These are phyloP conservation scores for Echinochloa phyllopogon DNA, from an alignment of 176 grass and related monocot genomes.

Conservation along the genomic window DNA sequence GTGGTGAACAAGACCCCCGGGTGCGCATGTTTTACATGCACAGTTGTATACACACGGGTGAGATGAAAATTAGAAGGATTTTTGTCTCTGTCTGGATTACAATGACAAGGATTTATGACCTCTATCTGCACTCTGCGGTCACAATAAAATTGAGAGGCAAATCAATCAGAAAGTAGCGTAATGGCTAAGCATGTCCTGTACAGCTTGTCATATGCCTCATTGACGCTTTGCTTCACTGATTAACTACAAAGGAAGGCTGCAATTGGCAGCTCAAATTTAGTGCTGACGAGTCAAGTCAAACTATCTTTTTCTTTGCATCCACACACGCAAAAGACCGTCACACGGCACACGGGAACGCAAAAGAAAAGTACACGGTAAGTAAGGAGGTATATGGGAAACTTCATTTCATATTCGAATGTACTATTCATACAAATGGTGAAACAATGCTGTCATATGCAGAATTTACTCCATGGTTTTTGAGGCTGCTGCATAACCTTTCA, in stretches of 20 bases:
- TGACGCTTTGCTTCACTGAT: neutral
- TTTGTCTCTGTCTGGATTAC: no score
- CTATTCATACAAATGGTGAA: slow-evolving; percentile 31
- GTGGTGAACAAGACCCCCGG: no score
- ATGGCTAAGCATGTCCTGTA: neutral
- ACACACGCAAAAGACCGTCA: neutral
- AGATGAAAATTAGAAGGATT: no score
- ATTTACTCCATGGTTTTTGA: slow-evolving; percentile 28
- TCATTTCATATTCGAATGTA: slow-evolving; percentile 40
- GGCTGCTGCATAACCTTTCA: slow-evolving; percentile 19
- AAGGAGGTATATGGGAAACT: neutral
- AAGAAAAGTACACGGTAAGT: slow-evolving; percentile 11
- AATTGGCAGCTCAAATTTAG: neutral
- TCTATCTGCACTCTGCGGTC: no score
- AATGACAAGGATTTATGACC: no score
- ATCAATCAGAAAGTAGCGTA: neutral
- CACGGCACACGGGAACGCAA: neutral
- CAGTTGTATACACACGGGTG: no score
- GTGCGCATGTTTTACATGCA: no score
- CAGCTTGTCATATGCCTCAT: neutral
- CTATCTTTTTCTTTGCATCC: slow-evolving; percentile 15
- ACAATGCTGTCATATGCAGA: slow-evolving; percentile 46
- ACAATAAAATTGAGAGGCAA: neutral
- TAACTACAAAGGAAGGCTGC: neutral
- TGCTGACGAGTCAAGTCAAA: neutral